Evolutionary conservation across 768 basidiomycete genomes (phyloP).

Genomic region (Boletus bicolor): DNA sequence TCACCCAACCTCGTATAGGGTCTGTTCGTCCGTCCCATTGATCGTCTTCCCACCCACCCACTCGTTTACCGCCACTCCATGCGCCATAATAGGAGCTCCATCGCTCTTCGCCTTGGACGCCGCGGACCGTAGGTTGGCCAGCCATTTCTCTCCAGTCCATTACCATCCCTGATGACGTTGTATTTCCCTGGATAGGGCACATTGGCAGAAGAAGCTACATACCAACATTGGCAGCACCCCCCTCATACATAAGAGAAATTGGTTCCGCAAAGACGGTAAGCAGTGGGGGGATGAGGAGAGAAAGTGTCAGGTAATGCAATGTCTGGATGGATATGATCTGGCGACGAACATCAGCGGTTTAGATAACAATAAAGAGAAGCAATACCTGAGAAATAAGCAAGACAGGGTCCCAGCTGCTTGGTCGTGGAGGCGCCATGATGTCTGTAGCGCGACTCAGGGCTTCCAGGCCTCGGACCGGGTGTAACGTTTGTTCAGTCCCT

Average conservation of each 20-base stretch:
- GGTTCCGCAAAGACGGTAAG: constrained; percentile 73
- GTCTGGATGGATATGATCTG: constrained; percentile 94
- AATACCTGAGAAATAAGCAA: constrained; percentile 82
- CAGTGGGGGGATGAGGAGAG: constrained; percentile 76
- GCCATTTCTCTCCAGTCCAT: constrained; percentile 99
- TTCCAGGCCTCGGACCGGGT: neutral
- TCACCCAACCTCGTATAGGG: constrained; percentile 83
- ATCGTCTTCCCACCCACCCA: constrained; percentile 52
- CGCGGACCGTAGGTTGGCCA: constrained; percentile 71
- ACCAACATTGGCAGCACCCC: constrained; percentile 79
- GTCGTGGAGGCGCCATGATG: constrained; percentile 38
- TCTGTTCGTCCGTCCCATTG: constrained; percentile 72
- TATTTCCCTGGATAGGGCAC: neutral
- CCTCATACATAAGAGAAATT: constrained; percentile 67
- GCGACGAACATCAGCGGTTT: constrained; percentile 1
- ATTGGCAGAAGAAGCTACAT: constrained; percentile 24
- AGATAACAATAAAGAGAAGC: neutral
- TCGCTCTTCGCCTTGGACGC: constrained; percentile 57
- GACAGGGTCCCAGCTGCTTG: constrained; percentile 82
- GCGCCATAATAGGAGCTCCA: constrained; percentile 70
- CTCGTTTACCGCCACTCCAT: constrained; percentile 77
- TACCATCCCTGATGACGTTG: constrained; percentile 60
- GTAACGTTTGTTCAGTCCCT: neutral
- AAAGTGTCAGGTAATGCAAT: constrained; percentile 88
- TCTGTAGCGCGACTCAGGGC: neutral